phyloP scores from a whole-genome alignment of 164 flowering plant species.

The Dillenia turbinata region DNA sequence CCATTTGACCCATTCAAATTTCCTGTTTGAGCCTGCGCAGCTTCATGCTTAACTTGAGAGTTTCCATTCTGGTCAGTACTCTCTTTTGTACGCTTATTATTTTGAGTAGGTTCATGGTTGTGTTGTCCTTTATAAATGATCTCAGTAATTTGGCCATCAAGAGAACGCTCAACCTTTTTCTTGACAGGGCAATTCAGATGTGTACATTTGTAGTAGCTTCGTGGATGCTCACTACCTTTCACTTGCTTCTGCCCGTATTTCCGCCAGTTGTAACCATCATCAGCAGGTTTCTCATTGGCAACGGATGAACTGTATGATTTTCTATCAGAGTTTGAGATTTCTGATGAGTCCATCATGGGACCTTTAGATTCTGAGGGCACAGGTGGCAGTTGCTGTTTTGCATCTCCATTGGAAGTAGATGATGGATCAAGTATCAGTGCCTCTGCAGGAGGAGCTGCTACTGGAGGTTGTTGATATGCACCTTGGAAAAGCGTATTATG shows the following conservation, averaged over 20 bases:
- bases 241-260: conserved; percentile 98
- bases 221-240: conserved; percentile 85
- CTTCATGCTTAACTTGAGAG: conserved; percentile 29
- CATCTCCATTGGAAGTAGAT: conserved; percentile 17
- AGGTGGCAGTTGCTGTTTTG: conserved; percentile 32
- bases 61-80: conserved; percentile 33
- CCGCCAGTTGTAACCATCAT: conserved; percentile 95
- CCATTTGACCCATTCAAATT: conserved; percentile 24
- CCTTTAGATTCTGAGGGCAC: conserved; percentile 28
- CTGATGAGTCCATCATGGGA: conserved; percentile 29
- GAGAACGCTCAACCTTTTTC: conserved; percentile 87
- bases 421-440: conserved; percentile 23
- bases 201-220: conserved; percentile 94
- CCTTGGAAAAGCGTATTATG: conserved; percentile 34
- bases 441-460: conserved; percentile 22
- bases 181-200: conserved; percentile 73
- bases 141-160: conserved; percentile 82
- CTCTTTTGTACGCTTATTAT: conserved; percentile 49
- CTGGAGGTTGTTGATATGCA: conserved; percentile 35
- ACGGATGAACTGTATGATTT: conserved; percentile 33
- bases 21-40: conserved; percentile 19
- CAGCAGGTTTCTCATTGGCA: conserved; percentile 57
- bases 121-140: conserved; percentile 92
- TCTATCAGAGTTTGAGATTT: conserved; percentile 44
- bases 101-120: conserved; percentile 64